Evolutionary conservation across 768 basidiomycete genomes (phyloP).

Genomic region (Russula olivacea): DNA sequence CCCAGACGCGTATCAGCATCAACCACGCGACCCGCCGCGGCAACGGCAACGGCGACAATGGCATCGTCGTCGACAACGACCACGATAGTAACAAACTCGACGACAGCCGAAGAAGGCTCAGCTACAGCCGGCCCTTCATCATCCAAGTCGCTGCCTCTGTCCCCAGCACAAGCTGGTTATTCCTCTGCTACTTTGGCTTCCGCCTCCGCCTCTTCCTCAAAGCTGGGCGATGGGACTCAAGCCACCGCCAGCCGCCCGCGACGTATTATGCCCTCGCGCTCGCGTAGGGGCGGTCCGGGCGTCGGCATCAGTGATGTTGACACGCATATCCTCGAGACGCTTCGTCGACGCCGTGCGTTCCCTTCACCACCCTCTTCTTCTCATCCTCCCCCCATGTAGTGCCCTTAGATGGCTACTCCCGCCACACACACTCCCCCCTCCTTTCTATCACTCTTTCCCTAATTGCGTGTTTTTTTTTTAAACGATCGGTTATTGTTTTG

Average conservation of each 20-base stretch:
- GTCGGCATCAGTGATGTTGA: slow-evolving; percentile 77
- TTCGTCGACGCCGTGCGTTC: slow-evolving; percentile 66
- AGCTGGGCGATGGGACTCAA: background rate
- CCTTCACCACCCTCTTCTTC: background rate
- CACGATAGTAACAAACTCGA: background rate
- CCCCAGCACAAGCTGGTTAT: slow-evolving; percentile 14
- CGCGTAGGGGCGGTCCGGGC: slow-evolving; percentile 74
- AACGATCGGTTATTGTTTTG: background rate
- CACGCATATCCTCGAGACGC: slow-evolving; percentile 75
- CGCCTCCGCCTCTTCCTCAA: slow-evolving; percentile 5
- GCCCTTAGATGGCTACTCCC: background rate
- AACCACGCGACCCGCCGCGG: slow-evolving; percentile 1
- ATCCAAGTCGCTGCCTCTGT: background rate
- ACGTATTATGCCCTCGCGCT: slow-evolving; percentile 76
- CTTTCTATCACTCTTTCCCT: background rate
- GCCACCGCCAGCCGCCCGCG: slow-evolving; percentile 46
- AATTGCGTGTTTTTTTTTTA: background rate
- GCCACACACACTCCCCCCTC: background rate
- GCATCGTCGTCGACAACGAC: background rate
- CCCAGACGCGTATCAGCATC: slow-evolving; percentile 20
- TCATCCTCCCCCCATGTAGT: background rate
- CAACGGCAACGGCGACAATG: background rate
- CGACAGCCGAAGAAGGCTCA: background rate
- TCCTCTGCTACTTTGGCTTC: background rate
- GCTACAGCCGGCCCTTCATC: background rate